Percentiles rank a stretch among this genome's conserved stretches.
Conservation (phyloP, 768 basidiomycete species). For the Kwoniella bestiolae region DNA sequence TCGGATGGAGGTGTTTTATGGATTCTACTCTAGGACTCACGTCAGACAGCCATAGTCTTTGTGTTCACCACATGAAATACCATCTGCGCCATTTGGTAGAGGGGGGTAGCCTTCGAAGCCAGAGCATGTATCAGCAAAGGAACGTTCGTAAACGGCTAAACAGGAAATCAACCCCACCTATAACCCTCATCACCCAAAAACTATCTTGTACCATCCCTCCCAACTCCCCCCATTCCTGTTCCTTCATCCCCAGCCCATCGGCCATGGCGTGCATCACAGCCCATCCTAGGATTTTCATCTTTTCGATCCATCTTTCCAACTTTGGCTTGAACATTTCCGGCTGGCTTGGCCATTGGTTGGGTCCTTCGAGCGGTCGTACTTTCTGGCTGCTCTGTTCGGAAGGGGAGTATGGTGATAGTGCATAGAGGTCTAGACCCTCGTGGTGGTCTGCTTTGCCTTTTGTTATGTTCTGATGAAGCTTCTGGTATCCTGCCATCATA, state of each 20-base stretch:
- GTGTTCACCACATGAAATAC: slow-evolving; percentile 88
- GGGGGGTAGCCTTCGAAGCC: slow-evolving; percentile 70
- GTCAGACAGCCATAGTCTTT: slow-evolving; percentile 92
- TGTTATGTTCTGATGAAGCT: slow-evolving; percentile 82
- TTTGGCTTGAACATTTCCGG: slow-evolving; percentile 66
- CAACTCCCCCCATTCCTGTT: slow-evolving; percentile 71
- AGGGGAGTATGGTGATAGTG: slow-evolving; percentile 58
- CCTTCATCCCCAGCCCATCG: slow-evolving; percentile 72
- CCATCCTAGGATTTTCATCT: slow-evolving; percentile 81
- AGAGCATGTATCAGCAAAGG: neutral
- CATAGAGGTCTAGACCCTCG: slow-evolving; percentile 82
- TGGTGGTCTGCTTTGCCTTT: slow-evolving; percentile 71
- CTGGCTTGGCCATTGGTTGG: slow-evolving; percentile 80
- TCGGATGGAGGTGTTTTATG: too few relatives aligned
- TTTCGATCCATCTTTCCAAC: slow-evolving; percentile 76
- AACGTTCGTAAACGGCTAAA: neutral
- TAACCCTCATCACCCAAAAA: slow-evolving; percentile 87
- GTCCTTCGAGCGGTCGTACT: slow-evolving; percentile 74
- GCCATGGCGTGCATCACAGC: slow-evolving; percentile 90
- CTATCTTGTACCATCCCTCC: slow-evolving; percentile 75
- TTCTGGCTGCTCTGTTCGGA: slow-evolving; percentile 59
- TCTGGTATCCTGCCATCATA: slow-evolving; percentile 69
- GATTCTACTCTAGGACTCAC: slow-evolving; percentile 61
- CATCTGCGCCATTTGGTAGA: slow-evolving; percentile 75
- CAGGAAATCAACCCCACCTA: slow-evolving; percentile 62